Percentiles rank a stretch among this genome's conserved stretches.
Conservation (phyloP, 345 rosid genomes). For the Lepidium africanum region DNA sequence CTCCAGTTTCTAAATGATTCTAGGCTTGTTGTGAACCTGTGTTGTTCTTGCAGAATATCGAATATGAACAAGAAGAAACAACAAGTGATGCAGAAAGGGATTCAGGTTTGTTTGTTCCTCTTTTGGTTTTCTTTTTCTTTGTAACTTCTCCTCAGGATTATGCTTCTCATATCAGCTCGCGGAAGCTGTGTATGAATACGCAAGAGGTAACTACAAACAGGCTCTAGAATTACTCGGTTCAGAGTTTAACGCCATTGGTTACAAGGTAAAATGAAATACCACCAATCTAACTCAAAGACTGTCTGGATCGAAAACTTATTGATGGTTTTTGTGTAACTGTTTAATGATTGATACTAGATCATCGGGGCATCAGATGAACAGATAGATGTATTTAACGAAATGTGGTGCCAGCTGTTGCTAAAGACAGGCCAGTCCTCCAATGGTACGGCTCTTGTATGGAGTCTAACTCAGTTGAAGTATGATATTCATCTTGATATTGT, state of each 20-base stretch:
- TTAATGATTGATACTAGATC: slow-evolving; percentile 32
- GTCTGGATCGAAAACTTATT: background rate
- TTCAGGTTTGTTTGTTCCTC: slow-evolving; percentile 58
- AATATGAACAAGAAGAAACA: slow-evolving; percentile 75
- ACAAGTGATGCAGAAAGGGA: slow-evolving; percentile 54
- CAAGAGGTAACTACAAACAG: slow-evolving; percentile 41
- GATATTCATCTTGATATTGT: background rate
- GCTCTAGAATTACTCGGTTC: slow-evolving; percentile 58
- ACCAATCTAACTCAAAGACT: background rate
- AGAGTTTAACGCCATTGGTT: slow-evolving; percentile 55
- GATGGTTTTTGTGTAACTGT: background rate
- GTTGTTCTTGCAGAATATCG: slow-evolving; percentile 38
- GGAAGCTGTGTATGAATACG: slow-evolving; percentile 60
- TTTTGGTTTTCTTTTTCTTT: background rate
- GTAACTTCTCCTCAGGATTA: background rate
- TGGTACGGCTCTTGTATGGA: slow-evolving; percentile 36
- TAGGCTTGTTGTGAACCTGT: slow-evolving; percentile 3
- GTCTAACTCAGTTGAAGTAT: background rate
- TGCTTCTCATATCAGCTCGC: slow-evolving; percentile 47
- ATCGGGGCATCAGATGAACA: slow-evolving; percentile 91
- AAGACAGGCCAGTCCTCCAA: slow-evolving; percentile 46
- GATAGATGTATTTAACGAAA: slow-evolving; percentile 81
- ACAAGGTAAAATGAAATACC: slow-evolving; percentile 43
- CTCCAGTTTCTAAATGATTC: background rate
- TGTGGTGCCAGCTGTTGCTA: slow-evolving; percentile 65